Base-by-base conservation (phyloP, 768 basidiomycete genomes). In the Termitomyces sp. region DNA sequence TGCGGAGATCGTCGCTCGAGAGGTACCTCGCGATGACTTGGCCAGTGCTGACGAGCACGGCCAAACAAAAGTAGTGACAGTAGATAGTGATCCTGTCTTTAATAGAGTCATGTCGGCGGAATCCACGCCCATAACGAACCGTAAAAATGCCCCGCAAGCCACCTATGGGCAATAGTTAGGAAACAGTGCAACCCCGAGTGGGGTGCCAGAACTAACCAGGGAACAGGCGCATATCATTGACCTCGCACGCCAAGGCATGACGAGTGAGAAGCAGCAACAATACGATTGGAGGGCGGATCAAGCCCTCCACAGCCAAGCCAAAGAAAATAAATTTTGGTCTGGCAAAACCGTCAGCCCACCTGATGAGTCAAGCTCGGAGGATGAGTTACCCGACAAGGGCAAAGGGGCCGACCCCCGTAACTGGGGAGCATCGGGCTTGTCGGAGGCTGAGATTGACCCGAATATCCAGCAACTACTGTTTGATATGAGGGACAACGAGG, bases 241-340 rank as follows among this genome's bases (percentile, higher is more conserved):
- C 12, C 11, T 45, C 1, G 22, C 44, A 11, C 13, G 22, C 12
- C 11, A 24, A 6, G 22, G 22, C 5, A 45, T 45, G 44, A 37
- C 37, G 2, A 15, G 15, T 5, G 18, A 41, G 39, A 16, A 41
- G 6, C 39, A 18, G 13, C 4, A 41, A 2, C 18, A 6, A 1
- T 18, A 18, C 6, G 18, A 41, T n/a, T 15, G 39, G 18, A 16
- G 18, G 6, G 18, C 39, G 1, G 18, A 18, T 18, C 18, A 8
- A 2, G 3, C 16, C 2, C 18, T 4, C 8, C 11, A 2, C 0
- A 27, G 8, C 30, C 9, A 2, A 3, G 1, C 2, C 2, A 31
- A 30, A 5, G 16, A 48, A 31, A 31, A 48, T 18, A 41, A 41
- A 41, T n/a, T n/a, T n/a, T 41, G 39, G 39, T 6, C 18, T 8